Evolutionary conservation across 257 asterid species (phyloP).

Genomic region (Craterostigma plantagineum): DNA sequence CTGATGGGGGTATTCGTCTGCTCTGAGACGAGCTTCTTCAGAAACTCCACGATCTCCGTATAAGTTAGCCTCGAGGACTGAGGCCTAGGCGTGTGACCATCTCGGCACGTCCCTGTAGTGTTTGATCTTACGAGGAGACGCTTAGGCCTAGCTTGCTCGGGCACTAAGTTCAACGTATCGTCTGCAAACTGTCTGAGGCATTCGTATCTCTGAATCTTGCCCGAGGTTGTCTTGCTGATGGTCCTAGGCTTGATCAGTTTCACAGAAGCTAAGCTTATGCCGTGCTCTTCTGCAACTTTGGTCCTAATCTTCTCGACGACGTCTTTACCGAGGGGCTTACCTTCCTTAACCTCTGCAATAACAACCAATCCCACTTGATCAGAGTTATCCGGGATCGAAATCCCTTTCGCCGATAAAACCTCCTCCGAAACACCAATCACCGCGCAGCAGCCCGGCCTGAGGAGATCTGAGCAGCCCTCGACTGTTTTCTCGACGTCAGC

Average conservation of each 20-base stretch:
- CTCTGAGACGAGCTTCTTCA: slow-evolving; percentile 49
- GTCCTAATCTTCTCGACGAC: slow-evolving; percentile 19
- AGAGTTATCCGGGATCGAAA: slow-evolving; percentile 20
- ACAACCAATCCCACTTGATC: slow-evolving; percentile 47
- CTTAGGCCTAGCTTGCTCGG: slow-evolving; percentile 22
- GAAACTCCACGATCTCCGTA: slow-evolving; percentile 33
- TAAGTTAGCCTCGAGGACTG: slow-evolving; percentile 22
- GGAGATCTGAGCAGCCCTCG: slow-evolving; percentile 28
- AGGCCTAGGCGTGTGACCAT: slow-evolving; percentile 53
- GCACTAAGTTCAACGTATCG: slow-evolving; percentile 35
- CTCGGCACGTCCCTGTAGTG: slow-evolving; percentile 73
- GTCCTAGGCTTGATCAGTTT: slow-evolving; percentile 35
- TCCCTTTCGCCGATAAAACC: slow-evolving; percentile 26
- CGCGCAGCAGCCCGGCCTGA: slow-evolving; percentile 62
- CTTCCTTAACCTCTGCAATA: slow-evolving; percentile 43
- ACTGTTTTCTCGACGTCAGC: slow-evolving; percentile 54
- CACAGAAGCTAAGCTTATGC: slow-evolving; percentile 24
- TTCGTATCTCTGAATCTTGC: slow-evolving; percentile 50
- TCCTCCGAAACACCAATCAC: slow-evolving; percentile 45
- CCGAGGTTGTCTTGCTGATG: slow-evolving; percentile 53
- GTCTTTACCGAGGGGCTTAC: slow-evolving; percentile 11
- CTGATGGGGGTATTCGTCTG: slow-evolving; percentile 34
- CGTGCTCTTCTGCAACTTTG: slow-evolving; percentile 47
- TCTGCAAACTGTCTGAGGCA: slow-evolving; percentile 32
- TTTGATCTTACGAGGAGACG: slow-evolving; percentile 37